A percentile compares a stretch with the other conserved stretches of the same genome.
Evolutionary conservation across 345 rosid genomes (phyloP).

Genomic region (Pistacia integerrima): DNA sequence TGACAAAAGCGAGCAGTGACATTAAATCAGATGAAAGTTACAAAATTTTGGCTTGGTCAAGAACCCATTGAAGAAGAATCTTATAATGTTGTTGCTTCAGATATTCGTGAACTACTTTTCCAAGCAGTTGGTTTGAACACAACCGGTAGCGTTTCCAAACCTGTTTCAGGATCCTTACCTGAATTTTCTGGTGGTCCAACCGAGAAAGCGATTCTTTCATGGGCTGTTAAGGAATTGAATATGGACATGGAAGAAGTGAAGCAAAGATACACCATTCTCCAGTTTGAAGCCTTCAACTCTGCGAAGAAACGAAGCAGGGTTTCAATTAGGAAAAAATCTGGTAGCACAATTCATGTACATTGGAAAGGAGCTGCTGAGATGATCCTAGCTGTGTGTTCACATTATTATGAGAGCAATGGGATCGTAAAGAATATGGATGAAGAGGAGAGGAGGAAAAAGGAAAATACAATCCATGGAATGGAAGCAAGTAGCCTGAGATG

Average conservation of each 20-base stretch:
- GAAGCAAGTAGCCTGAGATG: constrained; percentile 64
- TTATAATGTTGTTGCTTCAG: constrained; percentile 26
- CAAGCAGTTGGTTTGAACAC: constrained; percentile 64
- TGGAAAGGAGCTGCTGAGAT: constrained; percentile 81
- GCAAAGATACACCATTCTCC: constrained; percentile 34
- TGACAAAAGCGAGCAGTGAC: constrained; percentile 78
- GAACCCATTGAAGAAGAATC: constrained; percentile 42
- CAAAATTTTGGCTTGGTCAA: constrained; percentile 60
- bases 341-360: constrained; percentile 48
- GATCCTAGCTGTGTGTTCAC: constrained; percentile 57
- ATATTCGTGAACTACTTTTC: constrained; percentile 38
- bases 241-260: constrained; percentile 56
- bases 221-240: constrained; percentile 49
- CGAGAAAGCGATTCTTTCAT: constrained; percentile 70
- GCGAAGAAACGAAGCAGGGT: constrained; percentile 65
- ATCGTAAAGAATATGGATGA: constrained; percentile 31
- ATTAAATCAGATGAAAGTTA: constrained; percentile 64
- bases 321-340: constrained; percentile 34
- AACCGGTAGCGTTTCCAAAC: constrained; percentile 42
- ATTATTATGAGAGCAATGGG: constrained; percentile 40
- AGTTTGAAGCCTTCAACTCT: constrained; percentile 61
- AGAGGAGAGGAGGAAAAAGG: constrained; percentile 32
- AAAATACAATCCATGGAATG: constrained; percentile 49
- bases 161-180: constrained; percentile 33
- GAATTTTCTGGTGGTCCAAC: constrained; percentile 74